Base-by-base conservation (phyloP, 371 early-diverging fungal species). In the Mortierella sp. region DNA sequence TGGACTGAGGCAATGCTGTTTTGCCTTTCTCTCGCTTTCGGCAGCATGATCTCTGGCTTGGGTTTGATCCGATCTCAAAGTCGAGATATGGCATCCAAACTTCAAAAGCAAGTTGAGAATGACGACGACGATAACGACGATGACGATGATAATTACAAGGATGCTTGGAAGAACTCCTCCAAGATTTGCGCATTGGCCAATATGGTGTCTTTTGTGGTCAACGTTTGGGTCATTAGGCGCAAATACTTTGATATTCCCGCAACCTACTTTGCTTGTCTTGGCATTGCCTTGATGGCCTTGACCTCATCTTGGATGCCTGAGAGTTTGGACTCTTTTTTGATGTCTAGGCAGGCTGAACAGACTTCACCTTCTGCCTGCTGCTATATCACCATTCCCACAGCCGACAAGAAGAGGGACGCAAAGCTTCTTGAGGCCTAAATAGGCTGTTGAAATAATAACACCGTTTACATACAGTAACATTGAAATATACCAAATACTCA, bases 1-100 rank as follows among this genome's bases (percentile, higher is more conserved):
- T 67, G 72, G 77, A 76, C 77, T 1, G 67, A 67, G 47, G 58
- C 20, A 3, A 70, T 76, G 62, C 5, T 71, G 18, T 28, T 70
- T 8, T 20, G 20, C 2, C 39, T 76, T 6, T 60, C 71, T 9
- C 24, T 71, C 6, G 47, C 57, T 30, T 10, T 71, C 3, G 76
- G 76, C 5, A 20, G 65, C 1, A 26, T 40, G 28, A 16, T 54
- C 3, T 40, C 61, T 0, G 71, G 71, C 16, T 32, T 66, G 26
- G 24, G 51, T 12, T 57, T 43, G n/a, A 26, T 61, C 32, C 65
- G 63, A n/a, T 24, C 32, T 20, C 55, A 62, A 30, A 45, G 22
- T 55, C 66, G 28, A 3, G 55, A 47, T 24, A 51, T 45, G 47
- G 37, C n/a, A 2, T n/a, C 60, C 1, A 30, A 47, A 26, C 37